These are phyloP conservation scores for Lagerstroemia speciosa DNA, from an alignment of 345 rosid species.

Conservation along the genomic window DNA sequence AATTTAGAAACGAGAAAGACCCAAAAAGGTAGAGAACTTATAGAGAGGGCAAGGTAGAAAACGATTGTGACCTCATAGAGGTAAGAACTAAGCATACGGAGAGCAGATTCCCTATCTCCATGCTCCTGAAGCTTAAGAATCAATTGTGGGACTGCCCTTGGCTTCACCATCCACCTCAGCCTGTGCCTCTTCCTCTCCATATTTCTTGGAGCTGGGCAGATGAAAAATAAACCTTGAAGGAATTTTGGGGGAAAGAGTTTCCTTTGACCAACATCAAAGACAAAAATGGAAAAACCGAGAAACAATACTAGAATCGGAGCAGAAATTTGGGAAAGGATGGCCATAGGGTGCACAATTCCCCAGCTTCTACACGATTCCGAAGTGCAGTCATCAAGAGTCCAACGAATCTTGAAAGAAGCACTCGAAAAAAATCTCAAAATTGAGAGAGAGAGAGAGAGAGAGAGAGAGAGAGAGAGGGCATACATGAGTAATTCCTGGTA, in stretches of 20 bases:
- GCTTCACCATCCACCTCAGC: constrained; percentile 11
- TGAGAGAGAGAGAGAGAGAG: not conserved
- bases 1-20: not conserved
- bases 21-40: not conserved
- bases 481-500: not conserved
- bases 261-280: not conserved
- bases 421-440: not conserved
- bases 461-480: not conserved
- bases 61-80: constrained; percentile 8
- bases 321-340: not conserved
- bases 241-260: not conserved
- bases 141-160: constrained; percentile 10
- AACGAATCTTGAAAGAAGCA: not conserved
- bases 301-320: not conserved
- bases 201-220: not conserved
- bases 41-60: not conserved
- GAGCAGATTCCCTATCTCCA: constrained; percentile 7
- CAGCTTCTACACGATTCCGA: not conserved
- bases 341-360: not conserved
- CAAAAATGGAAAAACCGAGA: not conserved
- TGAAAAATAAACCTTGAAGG: not conserved
- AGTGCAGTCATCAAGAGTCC: not conserved
- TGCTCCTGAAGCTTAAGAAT: constrained; percentile 11
- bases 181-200: constrained; percentile 11
- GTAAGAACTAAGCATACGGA: constrained; percentile 11